Base-by-base conservation (phyloP, 2,329 filamentous ascomycete species). In the Colletotrichum musae region DNA sequence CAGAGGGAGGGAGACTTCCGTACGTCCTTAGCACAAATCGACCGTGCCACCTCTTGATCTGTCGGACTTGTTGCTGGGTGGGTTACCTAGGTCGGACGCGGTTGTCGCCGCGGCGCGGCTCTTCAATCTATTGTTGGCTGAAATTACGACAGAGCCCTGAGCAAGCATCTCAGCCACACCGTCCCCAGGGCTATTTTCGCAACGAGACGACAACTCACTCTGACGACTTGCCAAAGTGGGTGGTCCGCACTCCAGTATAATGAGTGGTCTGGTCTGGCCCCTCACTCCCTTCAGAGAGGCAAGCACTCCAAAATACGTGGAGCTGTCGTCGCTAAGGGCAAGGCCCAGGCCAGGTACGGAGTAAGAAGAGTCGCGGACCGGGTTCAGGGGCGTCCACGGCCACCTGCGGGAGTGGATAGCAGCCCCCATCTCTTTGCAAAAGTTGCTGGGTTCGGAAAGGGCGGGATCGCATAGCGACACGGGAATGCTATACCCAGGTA, bases 391-490 rank as follows among this genome's bases (percentile, higher is more conserved):
- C 66, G 36, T 36, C 24, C 51, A 36, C 6, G 51, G 41, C 66
- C 66, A 65, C 66, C 56, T 39, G 48, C 43, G 36, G 48, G 58
- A 54, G 66, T 65, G 66, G 66, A 56, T 51, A 32, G 48, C 13
- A 32, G 48, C 13, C 18, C 28, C 47, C 45, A 24, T 47, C 28
- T 48, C 58, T 36, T 47, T 43, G 12, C 45, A 16, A 48, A 62
- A 54, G 59, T 15, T 60, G 62, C 66, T 69, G 56, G 66, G 61
- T 69, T 65, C 66, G 66, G 66, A 66, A 66, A 66, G 50, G 61
- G 61, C 56, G 62, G 61, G 62, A 66, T 45, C 24, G 62, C 15
- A 50, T 21, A 43, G 41, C 26, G 43, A 59, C 53, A 59, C 54
- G 24, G 61, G n/a, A 59, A 41, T n/a, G 15, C 59, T 36, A 54